Base-by-base conservation (phyloP, 495 filamentous ascomycete genomes). In the Penicillium turbatum region DNA sequence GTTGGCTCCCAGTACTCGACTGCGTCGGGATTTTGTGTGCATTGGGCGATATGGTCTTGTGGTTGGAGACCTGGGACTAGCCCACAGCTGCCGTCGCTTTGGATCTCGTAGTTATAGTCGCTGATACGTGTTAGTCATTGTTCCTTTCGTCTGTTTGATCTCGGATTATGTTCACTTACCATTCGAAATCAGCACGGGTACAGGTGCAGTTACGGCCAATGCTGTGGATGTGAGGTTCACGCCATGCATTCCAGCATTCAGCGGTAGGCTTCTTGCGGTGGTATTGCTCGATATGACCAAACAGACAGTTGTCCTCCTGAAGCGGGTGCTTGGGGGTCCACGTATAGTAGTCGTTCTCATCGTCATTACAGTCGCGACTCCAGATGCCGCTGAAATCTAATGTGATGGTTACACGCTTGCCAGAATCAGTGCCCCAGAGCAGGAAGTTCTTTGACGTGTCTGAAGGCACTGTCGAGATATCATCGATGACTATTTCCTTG, bases 91-190 rank as follows among this genome's bases (percentile, higher is more conserved):
- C 85, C 86, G 64, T 90, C 87, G 31, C 63, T 78, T 67, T 86
- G 79, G 36, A 85, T 80, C 66, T 96, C 82, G 68, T 81, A 99
- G 72, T 99, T 99, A 77, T 87, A 99, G 67, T 96, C 92, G 74
- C 91, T 96, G 56, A 19, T 40, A 10, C 8, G 16, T 24, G 56
- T 74, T 57, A 69, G 62, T 34, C n/a, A 24, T 24, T 37, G 30
- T 31, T 9, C 10, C 10, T 7, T 7, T 16, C 13, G 5, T 13
- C 11, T 16, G 3, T 16, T 24, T 16, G n/a, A 6, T 36, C 15
- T 36, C 5, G 15, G 35, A 21, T 2, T 17, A 2, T 19, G n/a
- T 5, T 6, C 35, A 19, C 34, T 72, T 72, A 95, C 91, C 93
- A 99, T 81, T 99, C 95, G 70, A 85, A 99, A 72, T 99, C 95